Evolutionary conservation across 148 eudicot species (phyloP).

Genomic region (Vaccinium vitisidaea): DNA sequence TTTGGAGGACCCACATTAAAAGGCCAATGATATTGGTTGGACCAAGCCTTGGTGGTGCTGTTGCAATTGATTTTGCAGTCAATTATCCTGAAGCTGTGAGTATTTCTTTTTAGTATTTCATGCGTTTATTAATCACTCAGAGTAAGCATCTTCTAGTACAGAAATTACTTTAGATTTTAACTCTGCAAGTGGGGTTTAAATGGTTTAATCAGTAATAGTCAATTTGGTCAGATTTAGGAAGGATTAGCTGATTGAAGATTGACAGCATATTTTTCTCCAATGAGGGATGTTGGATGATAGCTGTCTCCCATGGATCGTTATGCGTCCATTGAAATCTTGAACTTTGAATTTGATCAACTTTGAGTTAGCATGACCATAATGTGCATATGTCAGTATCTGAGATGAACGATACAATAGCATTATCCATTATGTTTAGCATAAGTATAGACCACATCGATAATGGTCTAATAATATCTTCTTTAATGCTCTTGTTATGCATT

Average conservation of each 20-base stretch:
- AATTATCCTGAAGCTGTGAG: conserved; percentile 89
- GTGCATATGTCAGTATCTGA: not conserved
- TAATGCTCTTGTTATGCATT: conserved; percentile 2
- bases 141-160: not conserved
- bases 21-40: conserved; percentile 88
- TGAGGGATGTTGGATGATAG: not conserved
- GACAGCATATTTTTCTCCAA: not conserved
- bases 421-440: not conserved
- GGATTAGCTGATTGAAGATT: not conserved
- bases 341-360: not conserved
- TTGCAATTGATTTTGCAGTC: conserved; percentile 78
- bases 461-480: not conserved
- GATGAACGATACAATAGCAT: too few relatives aligned
- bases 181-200: too few relatives aligned
- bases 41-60: conserved; percentile 89
- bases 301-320: not conserved
- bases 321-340: not conserved
- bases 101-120: conserved; percentile 13
- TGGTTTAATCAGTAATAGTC: too few relatives aligned
- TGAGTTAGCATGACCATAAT: not conserved
- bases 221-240: not conserved
- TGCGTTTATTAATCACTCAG: not conserved
- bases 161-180: not conserved
- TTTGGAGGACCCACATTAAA: conserved; percentile 73
- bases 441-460: not conserved